Base-by-base conservation (phyloP, 2,329 filamentous ascomycete species). In the Penicillium aurantiogriseum region DNA sequence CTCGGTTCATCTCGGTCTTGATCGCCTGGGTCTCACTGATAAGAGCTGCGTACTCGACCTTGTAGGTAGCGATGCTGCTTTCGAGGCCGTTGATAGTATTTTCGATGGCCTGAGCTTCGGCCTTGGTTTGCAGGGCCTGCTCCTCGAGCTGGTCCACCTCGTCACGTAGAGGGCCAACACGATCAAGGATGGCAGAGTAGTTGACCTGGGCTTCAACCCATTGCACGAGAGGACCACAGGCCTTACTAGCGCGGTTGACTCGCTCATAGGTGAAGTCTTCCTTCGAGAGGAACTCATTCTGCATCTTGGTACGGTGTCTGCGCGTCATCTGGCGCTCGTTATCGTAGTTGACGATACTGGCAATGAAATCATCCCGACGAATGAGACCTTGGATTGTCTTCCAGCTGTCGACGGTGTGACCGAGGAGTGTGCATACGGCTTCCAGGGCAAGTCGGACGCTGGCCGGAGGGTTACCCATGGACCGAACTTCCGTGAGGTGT, bases 11-110 rank as follows among this genome's bases (percentile, higher is more conserved):
- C 78, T 99, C 94, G 0, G 89, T 81, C 80, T 97, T 97, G 84
- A 99, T 97, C 5, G 92, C 90, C 74, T 97, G 90, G 0, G 92
- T 97, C 79, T 99, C 92, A 74, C 92, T 96, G 73, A 99, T 97
- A 60, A 99, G 85, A 7, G 91, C 88, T 45, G 92, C 93, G 70
- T 99, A 99, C 77, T 99, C 94, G 0, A 86, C 88, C 83, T 97
- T 97, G 85, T 97, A 97, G 0, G 87, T 92, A 36, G 88, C 90
- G 73, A 99, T 99, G 74, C 92, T 97, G 65, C 86, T 82, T 76
- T 97, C 94, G 11, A 99, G 85, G 60, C 85, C 85, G 49, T 83
- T 83, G 66, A 99, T 94, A 49, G 89, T 93, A 70, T 92, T 88
- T 75, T 96, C 88, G 48, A 97, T 94, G 15, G 92, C 91, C 76